A percentile compares a stretch with the other conserved stretches of the same genome.
Evolutionary conservation across 352 stramenopile species (phyloP).

Genomic region (Lagenidium sp.): DNA sequence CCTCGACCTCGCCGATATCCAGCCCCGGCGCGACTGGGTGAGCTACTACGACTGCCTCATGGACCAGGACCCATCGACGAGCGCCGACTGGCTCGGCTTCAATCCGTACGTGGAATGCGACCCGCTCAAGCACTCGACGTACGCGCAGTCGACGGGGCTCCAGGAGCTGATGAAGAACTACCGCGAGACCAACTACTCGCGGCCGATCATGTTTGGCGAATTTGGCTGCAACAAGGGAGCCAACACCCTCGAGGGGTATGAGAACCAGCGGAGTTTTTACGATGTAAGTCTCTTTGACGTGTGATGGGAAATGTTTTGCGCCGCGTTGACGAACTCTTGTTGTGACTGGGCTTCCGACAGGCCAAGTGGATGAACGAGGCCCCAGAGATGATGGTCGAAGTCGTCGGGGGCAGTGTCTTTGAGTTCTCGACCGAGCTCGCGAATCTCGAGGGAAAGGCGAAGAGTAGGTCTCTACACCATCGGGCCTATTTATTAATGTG

Average conservation of each 20-base stretch:
- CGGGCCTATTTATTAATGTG: not conserved
- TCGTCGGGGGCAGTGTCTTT: constrained; percentile 19
- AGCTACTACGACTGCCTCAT: constrained; percentile 79
- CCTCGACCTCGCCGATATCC: constrained; percentile 62
- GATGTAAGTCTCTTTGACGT: too few species aligned
- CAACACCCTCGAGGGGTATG: constrained; percentile 59
- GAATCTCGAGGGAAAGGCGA: constrained; percentile 30
- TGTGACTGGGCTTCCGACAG: not conserved
- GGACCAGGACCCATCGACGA: too few species aligned
- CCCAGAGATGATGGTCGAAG: too few species aligned
- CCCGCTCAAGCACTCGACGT: constrained; percentile 33
- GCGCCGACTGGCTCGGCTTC: too few species aligned
- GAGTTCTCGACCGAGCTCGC: constrained; percentile 38
- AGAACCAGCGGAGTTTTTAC: constrained; percentile 72
- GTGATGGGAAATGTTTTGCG: not conserved
- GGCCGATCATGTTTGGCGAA: constrained; percentile 66
- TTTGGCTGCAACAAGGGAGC: constrained; percentile 61
- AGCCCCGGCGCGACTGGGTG: constrained; percentile 46
- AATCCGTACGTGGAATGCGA: constrained; percentile 71
- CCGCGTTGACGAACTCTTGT: too few species aligned
- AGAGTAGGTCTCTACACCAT: constrained; percentile 6
- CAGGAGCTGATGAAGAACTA: constrained; percentile 61
- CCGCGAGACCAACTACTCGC: constrained; percentile 26
- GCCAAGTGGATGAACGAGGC: too few species aligned
- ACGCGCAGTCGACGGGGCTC: constrained; percentile 44